Evolutionary conservation across 2,329 filamentous ascomycete species (phyloP), one percentile per base, ranked within the genome.

Genomic region (Periconia macrospinosa): DNA sequence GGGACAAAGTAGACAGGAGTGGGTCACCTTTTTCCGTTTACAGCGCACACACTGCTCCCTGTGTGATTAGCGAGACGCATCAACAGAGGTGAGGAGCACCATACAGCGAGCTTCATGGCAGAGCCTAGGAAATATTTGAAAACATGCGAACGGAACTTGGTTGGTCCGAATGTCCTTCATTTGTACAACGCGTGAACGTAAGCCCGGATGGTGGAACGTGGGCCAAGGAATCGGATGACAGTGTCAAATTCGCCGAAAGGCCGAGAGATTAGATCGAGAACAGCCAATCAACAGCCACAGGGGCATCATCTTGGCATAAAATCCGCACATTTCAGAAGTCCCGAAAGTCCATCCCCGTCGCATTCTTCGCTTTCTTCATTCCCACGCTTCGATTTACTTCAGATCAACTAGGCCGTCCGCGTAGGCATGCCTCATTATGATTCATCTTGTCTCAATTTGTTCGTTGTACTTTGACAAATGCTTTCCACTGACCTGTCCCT

Each of bases 11-110:
- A 30, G 15, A 19, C 27, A 11, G 14, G 30, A 35, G 20, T 15
- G 14, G 23, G 23, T 13, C 15, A 57, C 57, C 45, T 60, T 63
- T 41, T 63, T 65, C 27, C 51, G 54, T 51, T 60, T 65, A 47
- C 62, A 65, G 40, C 62, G 50, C 30, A 62, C 42, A 40, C 61
- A 64, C 61, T 64, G 41, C 3, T 23, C 15, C 15, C 23, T 27
- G 23, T 27, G 23, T 27, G 15, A 23, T 55, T 40, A 47, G 47
- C 33, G 15, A 18, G 10, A 14, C 20, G 18, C 3, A 30, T n/a
- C 1, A 27, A 10, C 33, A 14, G 11, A 41, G 18, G 41, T 13
- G 30, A 27, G 40, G 30, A 41, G 30, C n/a, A 37, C 51, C 49
- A 40, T 59, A 62, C 58, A 45, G 60, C 56, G 47, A 61, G 42